Evolutionary conservation across 495 filamentous ascomycete genomes (phyloP).

Genomic region (Penicillium cataractarum): DNA sequence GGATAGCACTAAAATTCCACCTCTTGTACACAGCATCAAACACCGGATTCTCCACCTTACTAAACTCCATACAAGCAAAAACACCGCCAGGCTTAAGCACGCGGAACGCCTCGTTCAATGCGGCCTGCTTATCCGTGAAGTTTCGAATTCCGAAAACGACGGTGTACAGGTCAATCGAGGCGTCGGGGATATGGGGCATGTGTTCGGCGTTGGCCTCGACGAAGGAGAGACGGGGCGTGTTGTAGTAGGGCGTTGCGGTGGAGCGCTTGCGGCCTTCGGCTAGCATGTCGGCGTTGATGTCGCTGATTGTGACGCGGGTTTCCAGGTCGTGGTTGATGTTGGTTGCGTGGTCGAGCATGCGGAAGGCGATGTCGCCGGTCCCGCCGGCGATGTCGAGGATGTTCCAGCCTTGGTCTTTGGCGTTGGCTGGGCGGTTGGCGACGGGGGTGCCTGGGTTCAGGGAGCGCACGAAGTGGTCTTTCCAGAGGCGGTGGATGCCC

Average conservation of each 20-base stretch:
- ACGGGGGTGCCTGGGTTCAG: slow-evolving; percentile 82
- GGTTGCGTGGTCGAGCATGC: slow-evolving; percentile 88
- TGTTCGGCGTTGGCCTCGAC: slow-evolving; percentile 89
- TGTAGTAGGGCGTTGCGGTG: slow-evolving; percentile 58
- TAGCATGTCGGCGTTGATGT: slow-evolving; percentile 96
- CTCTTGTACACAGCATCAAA: slow-evolving; percentile 90
- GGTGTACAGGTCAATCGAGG: slow-evolving; percentile 86
- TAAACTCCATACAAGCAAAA: slow-evolving; percentile 97
- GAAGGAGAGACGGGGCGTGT: slow-evolving; percentile 67
- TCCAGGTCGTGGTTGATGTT: slow-evolving; percentile 76
- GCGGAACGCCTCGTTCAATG: slow-evolving; percentile 78
- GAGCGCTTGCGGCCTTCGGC: slow-evolving; percentile 82
- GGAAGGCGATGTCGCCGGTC: slow-evolving; percentile 97
- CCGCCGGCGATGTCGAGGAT: slow-evolving; percentile 98
- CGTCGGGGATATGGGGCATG: slow-evolving; percentile 63
- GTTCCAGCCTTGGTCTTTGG: slow-evolving; percentile 57
- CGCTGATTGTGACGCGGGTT: slow-evolving; percentile 83
- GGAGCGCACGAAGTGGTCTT: slow-evolving; percentile 93
- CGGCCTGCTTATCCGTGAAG: slow-evolving; percentile 83
- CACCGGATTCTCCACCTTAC: slow-evolving; percentile 71
- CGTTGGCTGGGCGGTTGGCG: slow-evolving; percentile 43
- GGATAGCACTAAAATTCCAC: slow-evolving; percentile 95
- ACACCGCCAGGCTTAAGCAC: slow-evolving; percentile 94
- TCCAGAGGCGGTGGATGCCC: slow-evolving; percentile 96
- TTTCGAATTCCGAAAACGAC: slow-evolving; percentile 98